Evolutionary conservation across 1,284 basidiomycete genomes (phyloP), one percentile per base, ranked within the genome.

Genomic region (Taiwanofungus camphoratus): DNA sequence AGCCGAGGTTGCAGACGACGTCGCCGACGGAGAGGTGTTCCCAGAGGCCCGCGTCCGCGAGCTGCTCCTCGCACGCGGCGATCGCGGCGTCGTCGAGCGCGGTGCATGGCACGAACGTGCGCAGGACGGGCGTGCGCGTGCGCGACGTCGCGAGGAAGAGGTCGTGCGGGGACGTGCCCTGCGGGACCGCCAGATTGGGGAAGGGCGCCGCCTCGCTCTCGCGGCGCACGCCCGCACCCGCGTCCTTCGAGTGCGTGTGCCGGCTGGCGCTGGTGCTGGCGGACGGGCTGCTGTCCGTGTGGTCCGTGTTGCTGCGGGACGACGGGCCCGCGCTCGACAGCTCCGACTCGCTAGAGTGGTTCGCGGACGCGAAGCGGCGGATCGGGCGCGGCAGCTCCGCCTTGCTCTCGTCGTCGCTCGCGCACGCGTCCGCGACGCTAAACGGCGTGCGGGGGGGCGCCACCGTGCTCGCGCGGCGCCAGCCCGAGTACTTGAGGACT

Each of bases 1-100:
- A 87, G 5, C 86, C 86, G 39, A 89, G 69, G 58, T 89, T 89
- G 60, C 81, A 87, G 18, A 89, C 71, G 30, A 87, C 61, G 55
- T 89, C 86, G 2, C 87, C 86, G 0, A 72, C 72, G 2, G 79
- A 83, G 24, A 89, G 70, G 51, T 84, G 74, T 8, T 71, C 64
- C 85, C 85, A 88, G 4, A 89, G 67, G 0, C 76, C 81, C 2
- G 73, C 70, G 1, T 70, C 67, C 15, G 74, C 62, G 5, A 89
- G 69, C 57, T 87, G 82, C 34, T 74, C 69, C 56, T 86, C 79
- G 57, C 83, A 86, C 5, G 65, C 65, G 3, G 68, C 56, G 31
- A 86, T 64, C 13, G 72, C 67, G 20, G 64, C 63, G 1, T 70
- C 68, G 37, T 76, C 69, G 26, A 85, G 65, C 12, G 63, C 63